A percentile compares a stretch with the other conserved stretches of the same genome.
phyloP scores from a whole-genome alignment of 176 grass and related monocot species.

The Aegilops umbellulata region DNA sequence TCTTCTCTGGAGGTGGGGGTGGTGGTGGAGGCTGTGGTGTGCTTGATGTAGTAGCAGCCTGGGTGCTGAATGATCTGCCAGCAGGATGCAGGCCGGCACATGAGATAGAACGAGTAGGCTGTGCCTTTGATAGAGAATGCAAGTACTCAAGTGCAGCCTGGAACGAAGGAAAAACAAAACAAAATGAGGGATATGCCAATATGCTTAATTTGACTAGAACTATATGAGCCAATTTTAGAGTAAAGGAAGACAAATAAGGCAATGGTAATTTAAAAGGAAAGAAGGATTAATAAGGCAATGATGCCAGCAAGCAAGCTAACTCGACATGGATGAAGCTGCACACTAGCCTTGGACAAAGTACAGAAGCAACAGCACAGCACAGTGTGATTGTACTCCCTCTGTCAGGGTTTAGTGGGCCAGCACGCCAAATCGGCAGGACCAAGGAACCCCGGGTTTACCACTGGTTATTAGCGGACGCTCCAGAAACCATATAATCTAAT shows the following conservation, averaged over 20 bases:
- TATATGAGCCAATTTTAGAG: background rate
- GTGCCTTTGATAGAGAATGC: constrained; percentile 41
- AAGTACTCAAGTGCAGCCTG: constrained; percentile 41
- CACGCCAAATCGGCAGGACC: too few species aligned
- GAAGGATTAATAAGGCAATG: background rate
- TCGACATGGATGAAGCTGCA: background rate
- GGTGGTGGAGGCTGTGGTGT: constrained; percentile 70
- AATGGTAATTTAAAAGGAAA: background rate
- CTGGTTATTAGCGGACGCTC: too few species aligned
- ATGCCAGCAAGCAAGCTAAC: background rate
- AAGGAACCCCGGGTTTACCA: too few species aligned
- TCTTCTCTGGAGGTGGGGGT: constrained; percentile 82
- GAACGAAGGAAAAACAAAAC: background rate
- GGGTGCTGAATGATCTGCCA: constrained; percentile 64
- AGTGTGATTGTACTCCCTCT: background rate
- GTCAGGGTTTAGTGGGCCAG: too few species aligned
- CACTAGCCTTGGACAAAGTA: constrained; percentile 4
- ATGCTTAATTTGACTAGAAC: background rate
- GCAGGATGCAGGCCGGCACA: constrained; percentile 16
- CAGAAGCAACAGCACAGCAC: background rate
- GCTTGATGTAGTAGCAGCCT: constrained; percentile 56
- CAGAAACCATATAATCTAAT: too few species aligned
- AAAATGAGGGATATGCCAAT: constrained; percentile 5
- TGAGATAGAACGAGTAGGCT: constrained; percentile 41
- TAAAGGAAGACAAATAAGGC: background rate